Base-by-base conservation (phyloP, 306 rosid genomes). In the Luffa acutangula region DNA sequence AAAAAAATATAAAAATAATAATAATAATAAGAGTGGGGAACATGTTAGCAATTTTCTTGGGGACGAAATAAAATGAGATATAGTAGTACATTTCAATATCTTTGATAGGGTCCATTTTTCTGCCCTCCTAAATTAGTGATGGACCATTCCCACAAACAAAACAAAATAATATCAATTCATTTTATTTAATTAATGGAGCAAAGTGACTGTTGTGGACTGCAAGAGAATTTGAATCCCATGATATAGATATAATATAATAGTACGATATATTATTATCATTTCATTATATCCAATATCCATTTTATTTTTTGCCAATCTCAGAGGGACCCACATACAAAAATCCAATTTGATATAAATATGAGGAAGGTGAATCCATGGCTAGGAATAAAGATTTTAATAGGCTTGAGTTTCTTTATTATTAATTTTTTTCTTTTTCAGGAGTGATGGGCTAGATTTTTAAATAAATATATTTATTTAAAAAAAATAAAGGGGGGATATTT, bases 11-110 rank as follows among this genome's bases (percentile, higher is more conserved):
- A 64, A 36, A 0, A 65, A 64, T 0, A 12, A 15, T 34, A 17
- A 39, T 12, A 6, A 15, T 0, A 14, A 37, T 7, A 11, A 63
- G 43, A 34, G 70, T 41, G 25, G 18, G 75, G 49, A 39, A 67
- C 36, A 67, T 67, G 75, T 69, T 69, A 53, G 53, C 53, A 8
- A 42, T 42, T 18, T 41, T 67, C 4, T 67, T 67, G 52, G 53
- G 75, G 53, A 69, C 18, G 76, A 70, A 70, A 70, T 70, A 45
- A 70, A 70, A 70, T 10, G 4, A 70, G 76, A 70, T 70, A 70
- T 20, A 43, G n/a, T n/a, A 70, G 54, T 70, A 70, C 75, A n/a
- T 41, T 41, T 39, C 34, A 41, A 67, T 41, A 67, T 70, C 53
- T 70, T 70, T 21, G 9, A 70, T 70, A 70, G 56, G 76, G 76